These are phyloP conservation scores for Ambrosia hybrid DNA, from an alignment of 140 eudicot genomes.

Conservation along the genomic window DNA sequence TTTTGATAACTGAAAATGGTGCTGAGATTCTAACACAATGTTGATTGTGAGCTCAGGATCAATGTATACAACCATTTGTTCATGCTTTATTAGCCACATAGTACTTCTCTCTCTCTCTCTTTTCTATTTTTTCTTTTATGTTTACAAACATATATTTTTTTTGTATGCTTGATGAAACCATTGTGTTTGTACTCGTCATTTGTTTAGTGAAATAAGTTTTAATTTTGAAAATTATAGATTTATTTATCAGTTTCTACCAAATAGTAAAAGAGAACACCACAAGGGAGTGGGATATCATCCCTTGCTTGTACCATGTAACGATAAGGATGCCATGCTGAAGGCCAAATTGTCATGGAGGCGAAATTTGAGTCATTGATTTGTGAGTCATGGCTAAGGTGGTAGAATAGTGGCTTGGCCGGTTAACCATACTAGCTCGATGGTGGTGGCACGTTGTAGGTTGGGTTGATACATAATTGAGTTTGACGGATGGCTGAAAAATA, in stretches of 20 bases:
- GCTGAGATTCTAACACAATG: conserved; percentile 88
- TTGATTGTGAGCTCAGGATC: conserved; percentile 17
- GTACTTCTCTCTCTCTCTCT: background rate
- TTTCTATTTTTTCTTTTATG: background rate
- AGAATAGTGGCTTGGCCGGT: no score
- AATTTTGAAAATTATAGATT: background rate
- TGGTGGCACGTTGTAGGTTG: no score
- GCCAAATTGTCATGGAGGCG: no score
- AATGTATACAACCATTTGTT: background rate
- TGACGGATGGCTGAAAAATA: no score
- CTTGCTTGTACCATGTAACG: no score
- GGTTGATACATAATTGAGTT: no score
- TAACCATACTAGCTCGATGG: no score
- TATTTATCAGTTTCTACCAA: background rate
- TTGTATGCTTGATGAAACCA: background rate
- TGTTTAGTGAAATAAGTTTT: background rate
- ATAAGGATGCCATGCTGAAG: no score
- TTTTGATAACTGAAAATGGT: conserved; percentile 76
- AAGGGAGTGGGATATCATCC: no score
- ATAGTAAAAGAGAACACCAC: background rate
- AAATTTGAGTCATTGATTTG: no score
- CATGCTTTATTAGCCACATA: background rate
- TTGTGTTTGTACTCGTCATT: background rate
- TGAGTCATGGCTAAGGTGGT: no score
- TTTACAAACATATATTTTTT: background rate